Conservation (phyloP, 2,329 filamentous ascomycete genomes). For the Sphaceloma murrayae region DNA sequence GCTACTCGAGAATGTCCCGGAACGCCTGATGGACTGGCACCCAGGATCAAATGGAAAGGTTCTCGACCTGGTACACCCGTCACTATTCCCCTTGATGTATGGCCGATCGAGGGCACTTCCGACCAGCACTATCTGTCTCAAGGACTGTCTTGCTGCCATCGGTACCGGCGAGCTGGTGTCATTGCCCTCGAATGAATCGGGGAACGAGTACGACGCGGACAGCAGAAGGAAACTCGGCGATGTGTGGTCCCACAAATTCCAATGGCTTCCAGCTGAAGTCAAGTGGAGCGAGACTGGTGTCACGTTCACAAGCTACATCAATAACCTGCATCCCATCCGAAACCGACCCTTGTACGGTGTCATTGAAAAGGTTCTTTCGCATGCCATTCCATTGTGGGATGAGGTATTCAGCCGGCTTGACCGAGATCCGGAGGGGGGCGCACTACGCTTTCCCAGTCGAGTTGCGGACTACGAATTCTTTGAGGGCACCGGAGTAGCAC, state of each 20-base stretch:
- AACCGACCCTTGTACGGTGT: slow-evolving; percentile 22
- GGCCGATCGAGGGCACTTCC: slow-evolving; percentile 38
- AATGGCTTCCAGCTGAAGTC: slow-evolving; percentile 27
- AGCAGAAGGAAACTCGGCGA: not conserved
- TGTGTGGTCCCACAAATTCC: slow-evolving; percentile 23
- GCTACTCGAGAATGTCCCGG: slow-evolving; percentile 43
- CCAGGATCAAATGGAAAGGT: slow-evolving; percentile 49
- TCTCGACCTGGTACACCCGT: slow-evolving; percentile 55
- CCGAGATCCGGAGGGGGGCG: not conserved
- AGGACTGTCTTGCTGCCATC: slow-evolving; percentile 26
- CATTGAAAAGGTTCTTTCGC: slow-evolving; percentile 23
- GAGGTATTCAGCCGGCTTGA: slow-evolving; percentile 18
- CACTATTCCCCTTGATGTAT: slow-evolving; percentile 52
- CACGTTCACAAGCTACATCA: slow-evolving; percentile 26
- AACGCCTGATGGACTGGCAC: slow-evolving; percentile 50
- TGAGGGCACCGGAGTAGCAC: slow-evolving; percentile 4
- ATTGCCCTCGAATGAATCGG: not conserved
- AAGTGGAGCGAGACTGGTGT: slow-evolving; percentile 18
- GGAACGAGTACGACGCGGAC: slow-evolving; percentile 14
- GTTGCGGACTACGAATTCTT: slow-evolving; percentile 7
- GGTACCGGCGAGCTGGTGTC: slow-evolving; percentile 24
- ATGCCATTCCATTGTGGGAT: slow-evolving; percentile 25
- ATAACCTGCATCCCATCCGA: slow-evolving; percentile 25
- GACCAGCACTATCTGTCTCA: slow-evolving; percentile 25
- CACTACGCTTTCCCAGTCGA: slow-evolving; percentile 4